Conservation (phyloP, 495 filamentous ascomycete genomes). For the Hypoxylon rickii region DNA sequence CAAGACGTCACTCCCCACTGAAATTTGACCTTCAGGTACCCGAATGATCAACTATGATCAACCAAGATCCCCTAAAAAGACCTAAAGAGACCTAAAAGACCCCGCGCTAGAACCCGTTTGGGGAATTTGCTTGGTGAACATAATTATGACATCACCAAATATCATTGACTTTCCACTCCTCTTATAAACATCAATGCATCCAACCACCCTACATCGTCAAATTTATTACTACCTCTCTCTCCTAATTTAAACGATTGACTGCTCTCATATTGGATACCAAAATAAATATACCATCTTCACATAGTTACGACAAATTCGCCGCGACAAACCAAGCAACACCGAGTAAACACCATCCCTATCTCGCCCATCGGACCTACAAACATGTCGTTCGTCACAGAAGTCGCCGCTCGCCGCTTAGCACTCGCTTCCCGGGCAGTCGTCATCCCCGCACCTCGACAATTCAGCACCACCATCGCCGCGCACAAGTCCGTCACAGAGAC, state of each 20-base stretch:
- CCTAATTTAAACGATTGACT: too few relatives aligned
- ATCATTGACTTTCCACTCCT: constrained; percentile 7
- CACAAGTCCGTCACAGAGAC: constrained; percentile 52
- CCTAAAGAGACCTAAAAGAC: too few relatives aligned
- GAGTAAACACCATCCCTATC: not conserved
- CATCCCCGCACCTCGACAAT: constrained; percentile 41
- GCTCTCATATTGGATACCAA: too few relatives aligned
- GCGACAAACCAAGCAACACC: not conserved
- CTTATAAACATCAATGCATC: not conserved
- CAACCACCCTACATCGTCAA: not conserved
- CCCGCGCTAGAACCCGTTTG: constrained; percentile 15
- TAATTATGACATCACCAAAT: constrained; percentile 31
- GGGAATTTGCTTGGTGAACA: constrained; percentile 14
- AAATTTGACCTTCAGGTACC: constrained; percentile 1
- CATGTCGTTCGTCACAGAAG: constrained; percentile 57
- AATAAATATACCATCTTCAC: not conserved
- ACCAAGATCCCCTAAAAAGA: too few relatives aligned
- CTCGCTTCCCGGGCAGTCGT: constrained; percentile 40
- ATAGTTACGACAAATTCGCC: not conserved
- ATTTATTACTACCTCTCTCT: not conserved
- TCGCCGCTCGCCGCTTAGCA: constrained; percentile 42
- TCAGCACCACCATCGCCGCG: constrained; percentile 46
- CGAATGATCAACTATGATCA: not conserved
- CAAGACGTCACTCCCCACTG: constrained; percentile 27
- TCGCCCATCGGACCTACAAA: constrained; percentile 22